These are phyloP conservation scores for Hemileccinum impolitum DNA, from an alignment of 768 basidiomycete genomes.

Conservation along the genomic window DNA sequence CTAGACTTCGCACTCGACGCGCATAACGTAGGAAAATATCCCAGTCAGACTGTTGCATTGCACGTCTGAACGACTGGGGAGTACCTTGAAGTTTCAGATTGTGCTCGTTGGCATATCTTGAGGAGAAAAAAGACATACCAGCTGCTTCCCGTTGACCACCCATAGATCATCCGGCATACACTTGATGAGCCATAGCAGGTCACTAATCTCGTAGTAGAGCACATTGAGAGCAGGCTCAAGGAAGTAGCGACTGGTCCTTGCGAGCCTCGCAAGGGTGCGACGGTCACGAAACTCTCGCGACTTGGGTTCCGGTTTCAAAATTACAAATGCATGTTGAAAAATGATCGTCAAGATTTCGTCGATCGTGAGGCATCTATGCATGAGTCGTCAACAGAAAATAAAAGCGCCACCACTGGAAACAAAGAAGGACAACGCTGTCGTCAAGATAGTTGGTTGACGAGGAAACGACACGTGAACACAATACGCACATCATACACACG, in stretches of 20 bases:
- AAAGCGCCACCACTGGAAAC: conserved; percentile 14
- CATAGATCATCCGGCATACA: conserved; percentile 32
- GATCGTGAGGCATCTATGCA: conserved; percentile 34
- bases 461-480: background rate
- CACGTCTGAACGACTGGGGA: conserved; percentile 22
- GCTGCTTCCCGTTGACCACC: conserved; percentile 30
- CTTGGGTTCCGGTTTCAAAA: conserved; percentile 27
- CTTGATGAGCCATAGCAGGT: conserved; percentile 31
- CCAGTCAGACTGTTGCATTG: conserved; percentile 25
- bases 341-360: conserved; percentile 32
- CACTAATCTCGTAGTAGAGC: conserved; percentile 30
- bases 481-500: conserved; percentile 26
- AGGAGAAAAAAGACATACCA: conserved; percentile 14
- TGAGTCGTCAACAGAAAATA: conserved; percentile 17
- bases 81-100: conserved; percentile 5
- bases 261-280: conserved; percentile 30
- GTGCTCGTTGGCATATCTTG: background rate
- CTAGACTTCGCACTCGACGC: conserved; percentile 29
- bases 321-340: conserved; percentile 29
- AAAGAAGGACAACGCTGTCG: background rate
- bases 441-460: background rate
- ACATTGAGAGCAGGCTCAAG: conserved; percentile 31
- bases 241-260: conserved; percentile 31
- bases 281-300: conserved; percentile 29
- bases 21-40: conserved; percentile 28